A percentile compares a stretch with the other conserved stretches of the same genome.
phyloP scores from a whole-genome alignment of 1,139 yeast genomes.

The Protomyces arabidopsidicola region DNA sequence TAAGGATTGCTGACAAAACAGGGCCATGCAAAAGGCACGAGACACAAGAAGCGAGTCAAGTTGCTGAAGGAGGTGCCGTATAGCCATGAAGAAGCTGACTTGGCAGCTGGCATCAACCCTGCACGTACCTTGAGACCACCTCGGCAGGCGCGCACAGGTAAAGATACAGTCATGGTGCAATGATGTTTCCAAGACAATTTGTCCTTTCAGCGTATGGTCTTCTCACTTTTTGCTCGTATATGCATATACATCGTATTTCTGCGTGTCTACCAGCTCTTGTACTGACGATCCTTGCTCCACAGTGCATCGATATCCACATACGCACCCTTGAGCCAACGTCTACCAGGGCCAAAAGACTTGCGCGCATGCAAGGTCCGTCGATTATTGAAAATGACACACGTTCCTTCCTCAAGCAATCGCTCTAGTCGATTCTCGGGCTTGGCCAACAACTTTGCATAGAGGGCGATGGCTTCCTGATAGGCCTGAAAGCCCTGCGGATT shows the following conservation, averaged over 20 bases:
- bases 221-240: background rate
- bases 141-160: background rate
- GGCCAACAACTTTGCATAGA: slow-evolving; percentile 59
- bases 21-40: slow-evolving; percentile 41
- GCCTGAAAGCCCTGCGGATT: slow-evolving; percentile 30
- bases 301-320: slow-evolving; percentile 71
- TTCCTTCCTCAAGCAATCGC: slow-evolving; percentile 56
- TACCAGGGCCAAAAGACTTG: slow-evolving; percentile 55
- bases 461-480: slow-evolving; percentile 35
- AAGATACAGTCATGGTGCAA: background rate
- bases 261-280: background rate
- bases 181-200: background rate
- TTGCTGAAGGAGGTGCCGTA: slow-evolving; percentile 74
- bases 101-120: slow-evolving; percentile 20
- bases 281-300: slow-evolving; percentile 19
- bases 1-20: slow-evolving; percentile 50
- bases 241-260: too few relatives aligned
- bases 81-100: slow-evolving; percentile 29
- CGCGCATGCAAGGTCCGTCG: slow-evolving; percentile 70
- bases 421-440: slow-evolving; percentile 54
- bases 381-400: slow-evolving; percentile 69
- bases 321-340: slow-evolving; percentile 73
- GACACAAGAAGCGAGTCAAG: slow-evolving; percentile 49
- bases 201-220: background rate
- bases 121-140: background rate